Base-by-base conservation (phyloP, 2,329 filamentous ascomycete genomes). In the Alternaria brassicae region DNA sequence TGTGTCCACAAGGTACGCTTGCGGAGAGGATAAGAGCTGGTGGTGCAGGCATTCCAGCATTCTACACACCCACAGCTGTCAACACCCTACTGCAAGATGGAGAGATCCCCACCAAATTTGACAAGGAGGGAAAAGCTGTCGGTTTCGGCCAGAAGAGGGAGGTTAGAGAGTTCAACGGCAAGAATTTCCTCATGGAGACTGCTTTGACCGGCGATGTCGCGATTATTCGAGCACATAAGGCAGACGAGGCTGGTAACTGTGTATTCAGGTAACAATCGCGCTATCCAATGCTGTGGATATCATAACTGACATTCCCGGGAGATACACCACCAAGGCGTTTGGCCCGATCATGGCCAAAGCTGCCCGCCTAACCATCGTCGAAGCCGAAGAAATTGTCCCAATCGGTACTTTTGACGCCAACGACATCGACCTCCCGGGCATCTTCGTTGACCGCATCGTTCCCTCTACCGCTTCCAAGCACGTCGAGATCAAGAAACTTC, bases 371-470 rank as follows among this genome's bases (percentile, higher is more conserved):
- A 96, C 92, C 66, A 96, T 96, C 68, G 93, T 96, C 63, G 93
- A 96, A 82, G 93, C 93, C n/a, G 93, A 97, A 80, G 85, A 96
- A 74, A 96, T 97, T 62, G 93, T 96, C 56, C 91, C 96, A 79
- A 89, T 91, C 1, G 93, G 93, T 58, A 91, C 92, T 76, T 93
- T 97, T 70, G 81, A 92, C 5, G 90, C 93, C 17, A 91, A 92
- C 75, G 85, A 91, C 8, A 89, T 97, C 25, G 91, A 96, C 78
- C 85, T 96, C 32, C 92, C 93, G 0, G 93, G 93, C 34, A 96
- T 97, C 79, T 97, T 96, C 77, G 92, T 97, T 75, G 92, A 92
- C 83, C 87, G 91, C 60, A 91, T 96, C 56, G 89, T 97, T 67
- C 90, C 94, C 80, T 89, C 89, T 77, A 94, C 89, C 0, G 82